Percentiles rank a stretch among this genome's conserved stretches.
Conservation (phyloP, 164 flowering plant genomes). For the Dillenia turbinata region DNA sequence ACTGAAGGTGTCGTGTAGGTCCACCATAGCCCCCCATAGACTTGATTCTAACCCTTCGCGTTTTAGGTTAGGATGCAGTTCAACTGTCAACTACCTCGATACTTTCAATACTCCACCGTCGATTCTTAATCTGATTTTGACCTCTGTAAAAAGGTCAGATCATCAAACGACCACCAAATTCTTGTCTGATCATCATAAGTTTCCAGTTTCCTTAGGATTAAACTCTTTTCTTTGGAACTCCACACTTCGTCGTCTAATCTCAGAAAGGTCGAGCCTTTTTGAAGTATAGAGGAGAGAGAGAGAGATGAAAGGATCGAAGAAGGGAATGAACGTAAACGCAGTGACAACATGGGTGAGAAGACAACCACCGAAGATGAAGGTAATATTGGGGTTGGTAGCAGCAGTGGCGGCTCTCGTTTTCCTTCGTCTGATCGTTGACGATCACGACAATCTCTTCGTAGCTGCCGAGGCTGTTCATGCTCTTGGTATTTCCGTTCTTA, state of each 20-base stretch:
- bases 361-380: constrained; percentile 35
- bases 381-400: constrained; percentile 24
- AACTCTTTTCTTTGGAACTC: background rate
- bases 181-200: no score
- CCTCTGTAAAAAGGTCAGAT: no score
- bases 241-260: no score
- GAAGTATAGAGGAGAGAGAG: background rate
- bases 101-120: no score
- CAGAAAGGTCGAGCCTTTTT: no score
- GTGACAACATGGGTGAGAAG: constrained; percentile 29
- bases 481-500: constrained; percentile 31
- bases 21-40: no score
- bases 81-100: no score
- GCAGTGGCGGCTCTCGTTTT: constrained; percentile 29
- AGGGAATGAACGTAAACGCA: constrained; percentile 14
- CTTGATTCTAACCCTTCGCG: no score
- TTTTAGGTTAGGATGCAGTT: no score
- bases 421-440: constrained; percentile 27
- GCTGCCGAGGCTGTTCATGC: constrained; percentile 37
- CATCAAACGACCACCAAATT: no score
- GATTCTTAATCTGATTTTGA: no score
- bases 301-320: constrained; percentile 13
- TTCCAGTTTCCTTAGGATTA: background rate
- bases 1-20: no score
- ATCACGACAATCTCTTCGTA: constrained; percentile 36